Conservation (phyloP, 768 basidiomycete genomes). For the Piloderma croceum region DNA sequence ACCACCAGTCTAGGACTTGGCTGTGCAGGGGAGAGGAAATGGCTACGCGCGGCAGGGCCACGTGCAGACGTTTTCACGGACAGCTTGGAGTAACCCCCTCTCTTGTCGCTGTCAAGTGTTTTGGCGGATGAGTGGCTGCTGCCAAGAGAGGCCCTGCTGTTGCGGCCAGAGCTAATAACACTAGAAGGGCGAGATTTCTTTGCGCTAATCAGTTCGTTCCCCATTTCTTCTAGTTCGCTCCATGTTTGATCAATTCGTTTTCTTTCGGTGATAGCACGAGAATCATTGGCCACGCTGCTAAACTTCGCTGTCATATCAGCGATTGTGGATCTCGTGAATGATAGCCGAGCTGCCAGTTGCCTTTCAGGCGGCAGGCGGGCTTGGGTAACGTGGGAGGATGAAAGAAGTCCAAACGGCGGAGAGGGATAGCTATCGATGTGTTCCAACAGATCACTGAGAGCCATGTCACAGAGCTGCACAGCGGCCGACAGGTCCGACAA, state of each 20-base stretch:
- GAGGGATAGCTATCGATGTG: slow-evolving; percentile 82
- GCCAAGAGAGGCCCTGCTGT: slow-evolving; percentile 44
- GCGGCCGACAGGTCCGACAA: slow-evolving; percentile 50
- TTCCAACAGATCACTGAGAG: slow-evolving; percentile 78
- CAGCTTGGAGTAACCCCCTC: slow-evolving; percentile 34
- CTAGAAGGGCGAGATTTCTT: slow-evolving; percentile 64
- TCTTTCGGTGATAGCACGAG: slow-evolving; percentile 53
- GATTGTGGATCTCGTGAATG: slow-evolving; percentile 55
- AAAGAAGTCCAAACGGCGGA: slow-evolving; percentile 43
- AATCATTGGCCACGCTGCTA: slow-evolving; percentile 46
- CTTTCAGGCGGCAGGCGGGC: slow-evolving; percentile 51
- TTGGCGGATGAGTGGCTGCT: slow-evolving; percentile 15
- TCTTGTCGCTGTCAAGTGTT: slow-evolving; percentile 30
- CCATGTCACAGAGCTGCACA: slow-evolving; percentile 59
- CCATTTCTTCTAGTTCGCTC: slow-evolving; percentile 79
- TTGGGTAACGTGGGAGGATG: slow-evolving; percentile 43
- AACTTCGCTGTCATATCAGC: slow-evolving; percentile 40
- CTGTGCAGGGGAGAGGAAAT: slow-evolving; percentile 33
- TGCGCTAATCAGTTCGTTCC: slow-evolving; percentile 54
- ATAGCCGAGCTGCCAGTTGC: slow-evolving; percentile 56
- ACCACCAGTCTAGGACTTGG: slow-evolving; percentile 42
- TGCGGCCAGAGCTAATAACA: slow-evolving; percentile 57
- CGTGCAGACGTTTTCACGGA: slow-evolving; percentile 20
- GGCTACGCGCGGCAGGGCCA: background rate
- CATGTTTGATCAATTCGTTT: slow-evolving; percentile 73